Conservation (phyloP, 805 yeast species). For the Ogataea philodendri region DNA sequence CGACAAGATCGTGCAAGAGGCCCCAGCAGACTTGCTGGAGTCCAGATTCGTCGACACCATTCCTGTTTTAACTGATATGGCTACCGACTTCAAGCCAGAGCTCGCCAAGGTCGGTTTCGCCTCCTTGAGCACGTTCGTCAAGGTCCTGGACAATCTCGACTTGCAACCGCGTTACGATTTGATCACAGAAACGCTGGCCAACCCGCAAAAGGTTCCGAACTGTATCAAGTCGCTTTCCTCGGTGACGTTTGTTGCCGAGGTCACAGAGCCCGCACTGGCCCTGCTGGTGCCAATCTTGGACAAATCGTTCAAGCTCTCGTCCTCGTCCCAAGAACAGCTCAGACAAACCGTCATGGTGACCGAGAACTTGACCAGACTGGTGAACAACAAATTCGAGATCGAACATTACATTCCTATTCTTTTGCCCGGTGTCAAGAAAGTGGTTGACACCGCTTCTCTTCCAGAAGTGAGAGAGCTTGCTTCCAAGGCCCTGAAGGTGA, state of each 20-base stretch:
- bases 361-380: constrained; percentile 92
- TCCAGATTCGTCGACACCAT: constrained; percentile 72
- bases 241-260: constrained; percentile 97
- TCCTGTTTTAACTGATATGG: constrained; percentile 82
- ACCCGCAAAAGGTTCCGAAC: constrained; percentile 83
- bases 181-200: constrained; percentile 84
- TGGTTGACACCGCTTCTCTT: constrained; percentile 82
- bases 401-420: constrained; percentile 82
- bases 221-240: constrained; percentile 87
- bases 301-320: constrained; percentile 81
- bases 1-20: constrained; percentile 72
- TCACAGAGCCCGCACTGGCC: constrained; percentile 92
- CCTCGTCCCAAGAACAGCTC: constrained; percentile 92
- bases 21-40: constrained; percentile 84
- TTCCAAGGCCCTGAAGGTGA: constrained; percentile 75
- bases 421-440: constrained; percentile 89
- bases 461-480: constrained; percentile 97
- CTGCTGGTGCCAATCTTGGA: constrained; percentile 88
- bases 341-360: constrained; percentile 96
- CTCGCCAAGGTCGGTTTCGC: constrained; percentile 80
- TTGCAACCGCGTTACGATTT: constrained; percentile 79
- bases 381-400: constrained; percentile 89
- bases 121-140: constrained; percentile 67
- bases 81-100: constrained; percentile 97
- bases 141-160: constrained; percentile 88